Conservation (phyloP, 2,329 filamentous ascomycete genomes). For the Fusarium circinatum region DNA sequence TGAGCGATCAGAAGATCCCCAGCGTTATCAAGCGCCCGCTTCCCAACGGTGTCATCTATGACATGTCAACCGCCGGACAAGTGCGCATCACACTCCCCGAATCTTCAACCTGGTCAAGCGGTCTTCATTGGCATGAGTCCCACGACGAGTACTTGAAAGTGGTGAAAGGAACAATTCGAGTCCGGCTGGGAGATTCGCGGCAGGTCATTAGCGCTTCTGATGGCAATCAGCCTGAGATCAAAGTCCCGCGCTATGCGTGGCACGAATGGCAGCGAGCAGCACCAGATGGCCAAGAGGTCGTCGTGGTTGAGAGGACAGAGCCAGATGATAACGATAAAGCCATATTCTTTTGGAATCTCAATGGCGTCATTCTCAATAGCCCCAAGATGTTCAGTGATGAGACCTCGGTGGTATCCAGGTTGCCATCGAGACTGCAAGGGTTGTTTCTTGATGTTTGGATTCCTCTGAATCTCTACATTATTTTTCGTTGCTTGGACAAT, state of each 20-base stretch:
- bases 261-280: slow-evolving; percentile 60
- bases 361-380: slow-evolving; percentile 51
- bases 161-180: slow-evolving; percentile 50
- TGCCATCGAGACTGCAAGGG: slow-evolving; percentile 22
- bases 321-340: slow-evolving; percentile 57
- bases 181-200: slow-evolving; percentile 29
- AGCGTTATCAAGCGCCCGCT: slow-evolving; percentile 18
- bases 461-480: slow-evolving; percentile 43
- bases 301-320: slow-evolving; percentile 60
- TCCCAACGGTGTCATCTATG: slow-evolving; percentile 38
- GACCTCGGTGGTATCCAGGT: background rate
- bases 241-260: slow-evolving; percentile 49
- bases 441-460: slow-evolving; percentile 44
- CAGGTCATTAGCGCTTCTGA: slow-evolving; percentile 34
- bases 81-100: slow-evolving; percentile 57
- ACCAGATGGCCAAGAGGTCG: slow-evolving; percentile 46
- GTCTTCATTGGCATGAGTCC: slow-evolving; percentile 60
- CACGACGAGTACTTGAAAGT: slow-evolving; percentile 60
- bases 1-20: background rate
- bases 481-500: slow-evolving; percentile 46
- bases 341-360: slow-evolving; percentile 62
- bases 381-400: slow-evolving; percentile 6
- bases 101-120: slow-evolving; percentile 58
- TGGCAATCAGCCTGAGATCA: slow-evolving; percentile 44
- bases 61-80: slow-evolving; percentile 51